Base-by-base conservation (phyloP, 1,139 yeast genomes). In the Suhomyces yuchorum region DNA sequence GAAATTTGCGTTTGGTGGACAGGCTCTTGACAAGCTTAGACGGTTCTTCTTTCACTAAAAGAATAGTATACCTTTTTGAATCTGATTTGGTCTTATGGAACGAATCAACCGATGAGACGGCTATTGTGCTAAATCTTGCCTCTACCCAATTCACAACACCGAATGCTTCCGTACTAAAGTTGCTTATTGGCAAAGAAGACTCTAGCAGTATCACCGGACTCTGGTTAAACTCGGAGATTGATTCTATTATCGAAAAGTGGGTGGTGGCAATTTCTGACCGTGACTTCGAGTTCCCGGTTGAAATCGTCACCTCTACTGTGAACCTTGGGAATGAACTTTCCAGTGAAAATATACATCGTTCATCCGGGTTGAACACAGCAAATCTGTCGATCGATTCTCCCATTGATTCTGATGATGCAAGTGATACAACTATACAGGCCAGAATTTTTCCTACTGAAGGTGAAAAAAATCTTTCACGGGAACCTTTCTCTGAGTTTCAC, bases 181-280 rank as follows among this genome's bases (percentile, higher is more conserved):
- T 64, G 12, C 37, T 50, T 2, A 26, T 33, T 0, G 18, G 17
- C 7, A 6, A 17, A 5, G 17, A 11, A n/a, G 22, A 28, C 15
- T 20, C 39, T 18, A n/a, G 11, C 18, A 14, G 6, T 4, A 14
- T 30, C 18, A 18, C 46, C 14, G 35, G 49, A 6, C 30, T 59
- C 5, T 63, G 56, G 54, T 44, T 69, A 7, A 58, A 56, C 39
- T 65, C 71, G 1, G 56, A 59, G 8, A 50, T 51, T 8, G 56
- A 61, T 32, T 57, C 68, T 3, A 62, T 74, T 4, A 59, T 74
- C 20, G 78, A 75, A 52, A 75, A 75, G 53, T 75, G 80, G 80
- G 77, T 68, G 6, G 73, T 72, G 30, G 78, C 75, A 1, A 56
- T 71, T 8, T 69, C 75, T 3, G 80, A 75, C 48, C 51, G 56